A percentile compares a stretch with the other conserved stretches of the same genome.
Conservation (phyloP, 2,329 filamentous ascomycete genomes). For the Fusarium sp. region DNA sequence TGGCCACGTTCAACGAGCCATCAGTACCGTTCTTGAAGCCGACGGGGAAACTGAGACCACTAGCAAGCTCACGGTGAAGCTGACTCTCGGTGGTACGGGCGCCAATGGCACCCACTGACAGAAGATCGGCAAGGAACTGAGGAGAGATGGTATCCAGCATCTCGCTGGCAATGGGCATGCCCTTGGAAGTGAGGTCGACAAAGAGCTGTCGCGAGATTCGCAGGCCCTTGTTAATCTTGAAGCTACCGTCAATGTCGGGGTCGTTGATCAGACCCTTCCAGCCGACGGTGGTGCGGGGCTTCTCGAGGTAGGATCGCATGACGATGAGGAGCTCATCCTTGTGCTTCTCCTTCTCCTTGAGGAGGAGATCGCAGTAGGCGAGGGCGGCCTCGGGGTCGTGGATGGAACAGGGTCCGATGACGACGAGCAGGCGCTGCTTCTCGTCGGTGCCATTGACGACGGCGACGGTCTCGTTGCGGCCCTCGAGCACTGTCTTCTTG, state of each 20-base stretch:
- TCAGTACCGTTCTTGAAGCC: conserved; percentile 99
- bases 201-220: conserved; percentile 90
- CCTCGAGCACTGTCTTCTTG: conserved; percentile 70
- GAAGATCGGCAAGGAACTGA: conserved; percentile 92
- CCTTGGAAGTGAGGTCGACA: conserved; percentile 88
- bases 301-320: conserved; percentile 98
- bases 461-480: conserved; percentile 74
- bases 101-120: conserved; percentile 92
- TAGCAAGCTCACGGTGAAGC: conserved; percentile 93
- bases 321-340: conserved; percentile 91
- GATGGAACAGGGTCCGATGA: conserved; percentile 96
- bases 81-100: conserved; percentile 98
- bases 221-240: conserved; percentile 98
- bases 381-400: conserved; percentile 92
- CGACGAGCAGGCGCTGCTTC: conserved; percentile 73
- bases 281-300: conserved; percentile 95
- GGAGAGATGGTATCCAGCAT: conserved; percentile 99
- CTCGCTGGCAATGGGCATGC: conserved; percentile 96
- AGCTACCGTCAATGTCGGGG: conserved; percentile 97
- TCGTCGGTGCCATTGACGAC: conserved; percentile 75
- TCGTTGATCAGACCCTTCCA: conserved; percentile 99
- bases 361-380: conserved; percentile 89
- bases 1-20: conserved; percentile 86
- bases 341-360: conserved; percentile 88
- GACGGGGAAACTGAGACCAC: conserved; percentile 94